These are phyloP conservation scores for Yarrowia phangngaensis DNA, from an alignment of 805 yeast species.

Conservation along the genomic window DNA sequence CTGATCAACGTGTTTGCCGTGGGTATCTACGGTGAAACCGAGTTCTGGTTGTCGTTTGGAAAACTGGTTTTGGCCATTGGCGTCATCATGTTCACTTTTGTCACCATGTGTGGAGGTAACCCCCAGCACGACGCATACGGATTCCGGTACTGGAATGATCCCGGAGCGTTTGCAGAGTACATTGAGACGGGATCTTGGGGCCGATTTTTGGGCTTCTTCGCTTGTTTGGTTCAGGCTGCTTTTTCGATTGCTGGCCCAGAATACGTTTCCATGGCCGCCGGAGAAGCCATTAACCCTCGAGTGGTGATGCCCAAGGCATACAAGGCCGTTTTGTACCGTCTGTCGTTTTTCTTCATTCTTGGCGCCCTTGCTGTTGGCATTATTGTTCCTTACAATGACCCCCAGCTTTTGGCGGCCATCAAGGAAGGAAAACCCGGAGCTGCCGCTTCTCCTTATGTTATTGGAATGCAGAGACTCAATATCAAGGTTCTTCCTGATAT, in stretches of 20 bases:
- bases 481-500: constrained; percentile 51
- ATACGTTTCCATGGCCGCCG: constrained; percentile 78
- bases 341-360: constrained; percentile 63
- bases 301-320: constrained; percentile 72
- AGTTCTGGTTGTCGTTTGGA: constrained; percentile 72
- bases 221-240: constrained; percentile 65
- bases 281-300: constrained; percentile 72
- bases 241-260: constrained; percentile 87
- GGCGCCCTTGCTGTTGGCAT: constrained; percentile 78
- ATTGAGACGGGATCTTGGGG: constrained; percentile 56
- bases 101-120: constrained; percentile 86
- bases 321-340: constrained; percentile 66
- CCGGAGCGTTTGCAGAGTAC: constrained; percentile 57
- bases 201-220: constrained; percentile 65
- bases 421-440: constrained; percentile 67
- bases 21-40: constrained; percentile 71
- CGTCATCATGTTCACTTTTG: constrained; percentile 65
- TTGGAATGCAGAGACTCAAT: constrained; percentile 54
- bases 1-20: constrained; percentile 70
- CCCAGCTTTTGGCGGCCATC: constrained; percentile 54
- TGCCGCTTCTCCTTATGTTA: constrained; percentile 60
- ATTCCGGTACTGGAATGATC: constrained; percentile 53
- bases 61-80: constrained; percentile 75
- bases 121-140: constrained; percentile 64
- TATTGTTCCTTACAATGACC: constrained; percentile 67